Evolutionary conservation across 176 grass and related monocot species (phyloP), one percentile per base, ranked within the genome.

Genomic region (Ensete glaucum): DNA sequence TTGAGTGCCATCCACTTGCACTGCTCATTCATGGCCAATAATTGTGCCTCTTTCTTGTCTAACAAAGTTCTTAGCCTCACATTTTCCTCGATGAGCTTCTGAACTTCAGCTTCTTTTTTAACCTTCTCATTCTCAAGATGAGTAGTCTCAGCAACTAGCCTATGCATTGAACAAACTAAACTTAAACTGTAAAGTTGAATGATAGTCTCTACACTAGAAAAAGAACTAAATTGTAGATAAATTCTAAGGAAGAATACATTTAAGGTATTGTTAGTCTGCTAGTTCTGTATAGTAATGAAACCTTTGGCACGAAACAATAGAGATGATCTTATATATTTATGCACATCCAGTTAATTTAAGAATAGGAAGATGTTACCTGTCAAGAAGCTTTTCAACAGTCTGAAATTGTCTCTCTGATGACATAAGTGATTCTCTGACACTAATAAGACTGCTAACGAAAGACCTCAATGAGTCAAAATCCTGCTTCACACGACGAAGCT

Each of bases 321-420:
- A 43, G 34, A 43, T 43, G 34, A 6, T 43, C 4, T 43, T 43
- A 43, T 43, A 43, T 43, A 43, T 43, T 6, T 43, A 43, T 6
- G 5, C 34, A 20, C 26, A 15, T 12, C 7, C 67, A 20, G 7
- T 49, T 70, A 9, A 16, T 4, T 19, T 50, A 11, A 3, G 34
- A 70, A 51, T n/a, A 9, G 25, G 2, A 21, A 10, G 43, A 50
- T 52, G 29, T 19, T 50, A 97, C 94, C 90, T 93, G 77, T 91
- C 90, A 22, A 97, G 88, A 63, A 91, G 85, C 70, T 89, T 97
- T 56, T 97, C 90, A 70, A 91, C 88, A 72, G 88, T 88, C 74
- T 97, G 83, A n/a, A 97, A 90, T 52, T 92, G 89, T 77, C 88
- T 93, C 64, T 93, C 94, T 15, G 94, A 97, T 54, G 85, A 92